These are phyloP conservation scores for Tagetes patula DNA, from an alignment of 129 eudicot genomes.

Conservation along the genomic window DNA sequence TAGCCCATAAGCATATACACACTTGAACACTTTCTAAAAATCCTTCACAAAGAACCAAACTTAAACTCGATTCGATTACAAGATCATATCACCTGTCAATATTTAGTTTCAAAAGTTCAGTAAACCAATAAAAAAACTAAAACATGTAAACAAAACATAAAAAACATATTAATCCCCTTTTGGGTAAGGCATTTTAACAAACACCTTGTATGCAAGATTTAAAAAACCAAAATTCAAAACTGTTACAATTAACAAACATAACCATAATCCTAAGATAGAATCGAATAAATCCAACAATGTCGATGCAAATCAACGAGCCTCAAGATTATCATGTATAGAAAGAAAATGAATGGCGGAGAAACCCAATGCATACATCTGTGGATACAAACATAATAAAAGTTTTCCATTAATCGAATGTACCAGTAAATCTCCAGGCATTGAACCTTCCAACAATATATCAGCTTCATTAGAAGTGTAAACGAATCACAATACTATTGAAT, in stretches of 20 bases:
- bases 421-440: slow-evolving; percentile 29
- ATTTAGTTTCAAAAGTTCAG: slow-evolving; percentile 9
- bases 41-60: slow-evolving; percentile 9
- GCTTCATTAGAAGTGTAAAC: slow-evolving; percentile 24
- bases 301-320: slow-evolving; percentile 4
- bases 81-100: slow-evolving; percentile 29
- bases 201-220: slow-evolving; percentile 34
- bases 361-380: slow-evolving; percentile 23
- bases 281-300: slow-evolving; percentile 2
- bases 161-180: neutral
- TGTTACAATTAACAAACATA: slow-evolving; percentile 9
- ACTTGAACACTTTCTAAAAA: slow-evolving; percentile 24
- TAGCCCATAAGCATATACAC: slow-evolving; percentile 34
- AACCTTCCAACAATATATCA: slow-evolving; percentile 27
- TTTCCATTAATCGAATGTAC: slow-evolving; percentile 23
- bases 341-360: slow-evolving; percentile 20
- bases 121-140: neutral
- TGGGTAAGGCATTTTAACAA: slow-evolving; percentile 24
- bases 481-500: slow-evolving; percentile 8
- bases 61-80: slow-evolving; percentile 22
- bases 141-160: slow-evolving; percentile 10
- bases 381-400: slow-evolving; percentile 15
- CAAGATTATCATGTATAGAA: neutral
- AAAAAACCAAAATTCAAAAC: neutral
- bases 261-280: neutral